These are phyloP conservation scores for Megacollybia platyphylla DNA, from an alignment of 1,284 basidiomycete genomes.

Conservation along the genomic window DNA sequence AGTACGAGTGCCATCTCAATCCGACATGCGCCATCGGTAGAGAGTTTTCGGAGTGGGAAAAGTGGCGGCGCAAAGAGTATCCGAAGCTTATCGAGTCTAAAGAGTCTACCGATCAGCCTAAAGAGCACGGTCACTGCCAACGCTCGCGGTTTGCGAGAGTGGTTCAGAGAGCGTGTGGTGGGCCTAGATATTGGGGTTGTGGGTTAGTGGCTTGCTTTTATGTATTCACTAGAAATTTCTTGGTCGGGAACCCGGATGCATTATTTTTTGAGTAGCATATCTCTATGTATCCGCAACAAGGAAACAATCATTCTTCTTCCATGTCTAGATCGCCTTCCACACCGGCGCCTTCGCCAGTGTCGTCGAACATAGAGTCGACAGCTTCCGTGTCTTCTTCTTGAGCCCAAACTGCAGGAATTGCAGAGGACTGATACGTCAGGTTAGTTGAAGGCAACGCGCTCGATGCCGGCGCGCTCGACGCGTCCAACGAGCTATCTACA, in stretches of 20 bases:
- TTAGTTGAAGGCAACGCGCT: background rate
- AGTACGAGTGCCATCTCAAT: constrained; percentile 11
- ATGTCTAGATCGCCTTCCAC: constrained; percentile 64
- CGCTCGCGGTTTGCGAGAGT: constrained; percentile 15
- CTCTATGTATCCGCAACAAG: background rate
- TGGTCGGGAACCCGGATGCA: background rate
- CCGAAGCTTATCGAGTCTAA: constrained; percentile 26
- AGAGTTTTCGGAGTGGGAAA: constrained; percentile 27
- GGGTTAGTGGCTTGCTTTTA: background rate
- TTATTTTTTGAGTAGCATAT: background rate
- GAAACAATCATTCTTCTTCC: constrained; percentile 42
- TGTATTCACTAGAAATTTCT: background rate
- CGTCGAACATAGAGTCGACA: constrained; percentile 41
- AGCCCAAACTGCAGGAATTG: background rate
- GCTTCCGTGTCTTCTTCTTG: constrained; percentile 15
- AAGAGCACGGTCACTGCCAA: constrained; percentile 23
- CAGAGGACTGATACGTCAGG: background rate
- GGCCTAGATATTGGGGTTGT: constrained; percentile 1
- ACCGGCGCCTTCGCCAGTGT: constrained; percentile 52
- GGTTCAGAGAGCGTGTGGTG: constrained; percentile 9
- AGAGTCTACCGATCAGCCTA: constrained; percentile 18
- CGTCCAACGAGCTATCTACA: constrained; percentile 39
- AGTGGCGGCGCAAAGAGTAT: constrained; percentile 24
- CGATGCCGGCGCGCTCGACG: constrained; percentile 2
- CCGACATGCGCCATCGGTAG: constrained; percentile 25